Evolutionary conservation across 495 filamentous ascomycete species (phyloP).

Genomic region (Rostrohypoxylon terebratum): DNA sequence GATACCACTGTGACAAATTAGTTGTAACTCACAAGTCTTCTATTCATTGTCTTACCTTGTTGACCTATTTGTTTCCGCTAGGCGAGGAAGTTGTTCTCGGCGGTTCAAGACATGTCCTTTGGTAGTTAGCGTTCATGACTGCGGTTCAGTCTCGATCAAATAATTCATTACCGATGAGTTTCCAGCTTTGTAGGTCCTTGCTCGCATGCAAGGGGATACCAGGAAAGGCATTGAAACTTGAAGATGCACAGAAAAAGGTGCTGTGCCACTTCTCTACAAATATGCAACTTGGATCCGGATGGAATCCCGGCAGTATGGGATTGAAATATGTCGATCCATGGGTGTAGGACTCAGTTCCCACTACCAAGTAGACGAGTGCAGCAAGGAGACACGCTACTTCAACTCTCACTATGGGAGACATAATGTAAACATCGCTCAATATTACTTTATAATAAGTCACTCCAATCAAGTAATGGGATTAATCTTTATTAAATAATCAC

Average conservation of each 20-base stretch:
- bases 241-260: conserved; percentile 66
- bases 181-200: conserved; percentile 65
- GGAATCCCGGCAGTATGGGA: conserved; percentile 67
- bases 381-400: conserved; percentile 11
- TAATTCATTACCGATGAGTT: conserved; percentile 53
- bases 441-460: neutral
- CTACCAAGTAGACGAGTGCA: conserved; percentile 9
- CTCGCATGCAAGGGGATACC: conserved; percentile 65
- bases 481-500: neutral
- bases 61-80: conserved; percentile 59
- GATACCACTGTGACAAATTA: conserved; percentile 49
- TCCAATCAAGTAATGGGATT: conserved; percentile 12
- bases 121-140: conserved; percentile 6
- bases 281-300: conserved; percentile 67
- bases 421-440: neutral
- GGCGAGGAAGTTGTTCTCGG: conserved; percentile 53
- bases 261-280: conserved; percentile 60
- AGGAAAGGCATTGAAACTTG: conserved; percentile 66
- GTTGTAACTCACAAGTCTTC: neutral
- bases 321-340: conserved; percentile 58
- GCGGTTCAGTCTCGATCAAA: neutral
- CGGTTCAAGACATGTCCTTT: conserved; percentile 57
- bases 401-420: neutral
- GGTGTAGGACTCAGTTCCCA: conserved; percentile 3
- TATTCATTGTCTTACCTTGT: conserved; percentile 47